Evolutionary conservation across 805 yeast genomes (phyloP), one percentile per base, ranked within the genome.

Genomic region (Saccharomycopsis babjevae): DNA sequence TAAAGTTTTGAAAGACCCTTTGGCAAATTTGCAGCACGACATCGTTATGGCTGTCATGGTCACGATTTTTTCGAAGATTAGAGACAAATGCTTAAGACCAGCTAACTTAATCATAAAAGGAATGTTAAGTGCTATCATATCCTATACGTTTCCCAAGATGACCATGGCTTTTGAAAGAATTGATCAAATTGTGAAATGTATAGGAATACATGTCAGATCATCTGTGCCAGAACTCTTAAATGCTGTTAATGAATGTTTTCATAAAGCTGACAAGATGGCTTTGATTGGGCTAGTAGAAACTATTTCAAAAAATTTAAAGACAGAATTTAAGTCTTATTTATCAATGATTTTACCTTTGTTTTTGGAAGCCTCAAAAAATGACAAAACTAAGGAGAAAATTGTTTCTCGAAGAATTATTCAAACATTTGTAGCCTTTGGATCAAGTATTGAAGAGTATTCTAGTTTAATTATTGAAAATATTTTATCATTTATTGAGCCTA

Each of bases 11-110:
- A 86, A 86, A 65, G 99, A 94, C 71, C 83, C 88, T 0, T 89
- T 97, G 0, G 77, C 93, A 61, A 85, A 89, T 10, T 77, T 88
- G 0, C 96, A 92, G 69, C 98, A 94, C 70, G 88, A 92, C 2
- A 86, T 89, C 20, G 96, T 91, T 32, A 89, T 92, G n/a, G 97
- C 92, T 67, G 96, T 98, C 0, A 86, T 94, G 52, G 87, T 91
- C 82, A 85, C 87, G 67, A 92, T 94, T 55, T 92, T 92, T 77
- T 90, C 88, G 71, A 86, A 96, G 1, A 76, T 94, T 64, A 97
- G 97, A 0, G 76, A 88, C 61, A 83, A 93, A 60, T 92, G 97
- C 72, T 94, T 92, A 16, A 84, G 92, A n/a, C 93, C 89, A 70
- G 74, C 96, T 60, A 88, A 88, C 34, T 89, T 89, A 61, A 89